These are phyloP conservation scores for Calvatia gigantea DNA, from an alignment of 768 basidiomycete species.

Conservation along the genomic window DNA sequence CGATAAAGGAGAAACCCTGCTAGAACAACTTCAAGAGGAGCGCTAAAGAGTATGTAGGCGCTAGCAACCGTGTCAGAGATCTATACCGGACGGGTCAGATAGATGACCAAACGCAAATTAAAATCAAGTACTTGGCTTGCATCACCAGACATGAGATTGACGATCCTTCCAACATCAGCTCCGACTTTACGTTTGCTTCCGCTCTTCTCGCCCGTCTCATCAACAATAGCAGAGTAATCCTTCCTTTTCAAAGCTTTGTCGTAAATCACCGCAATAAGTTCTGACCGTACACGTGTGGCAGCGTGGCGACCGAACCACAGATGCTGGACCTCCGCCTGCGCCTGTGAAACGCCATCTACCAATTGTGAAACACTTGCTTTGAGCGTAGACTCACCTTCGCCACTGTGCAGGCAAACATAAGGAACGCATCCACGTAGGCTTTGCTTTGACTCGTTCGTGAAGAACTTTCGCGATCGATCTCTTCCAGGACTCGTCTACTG, in stretches of 20 bases:
- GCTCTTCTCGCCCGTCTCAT: constrained; percentile 38
- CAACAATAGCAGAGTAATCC: constrained; percentile 77
- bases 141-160: constrained; percentile 87
- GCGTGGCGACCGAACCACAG: constrained; percentile 80
- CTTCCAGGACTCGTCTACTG: constrained; percentile 53
- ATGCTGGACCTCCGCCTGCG: constrained; percentile 68
- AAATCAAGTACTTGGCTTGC: constrained; percentile 37
- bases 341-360: constrained; percentile 25
- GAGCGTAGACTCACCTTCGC: constrained; percentile 39
- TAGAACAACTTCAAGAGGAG: constrained; percentile 75
- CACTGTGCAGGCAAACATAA: constrained; percentile 63
- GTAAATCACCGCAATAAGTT: constrained; percentile 84
- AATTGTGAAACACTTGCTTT: not conserved
- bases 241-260: constrained; percentile 83
- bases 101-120: not conserved
- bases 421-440: constrained; percentile 77
- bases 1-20: constrained; percentile 74
- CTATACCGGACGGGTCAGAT: constrained; percentile 18
- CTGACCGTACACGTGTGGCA: constrained; percentile 63
- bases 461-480: constrained; percentile 33
- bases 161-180: constrained; percentile 87
- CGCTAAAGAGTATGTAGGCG: constrained; percentile 67
- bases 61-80: constrained; percentile 52
- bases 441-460: constrained; percentile 36
- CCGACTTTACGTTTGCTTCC: constrained; percentile 54